Evolutionary conservation across 1,139 yeast genomes (phyloP).

Genomic region (Scheffersomyces segobiensis): DNA sequence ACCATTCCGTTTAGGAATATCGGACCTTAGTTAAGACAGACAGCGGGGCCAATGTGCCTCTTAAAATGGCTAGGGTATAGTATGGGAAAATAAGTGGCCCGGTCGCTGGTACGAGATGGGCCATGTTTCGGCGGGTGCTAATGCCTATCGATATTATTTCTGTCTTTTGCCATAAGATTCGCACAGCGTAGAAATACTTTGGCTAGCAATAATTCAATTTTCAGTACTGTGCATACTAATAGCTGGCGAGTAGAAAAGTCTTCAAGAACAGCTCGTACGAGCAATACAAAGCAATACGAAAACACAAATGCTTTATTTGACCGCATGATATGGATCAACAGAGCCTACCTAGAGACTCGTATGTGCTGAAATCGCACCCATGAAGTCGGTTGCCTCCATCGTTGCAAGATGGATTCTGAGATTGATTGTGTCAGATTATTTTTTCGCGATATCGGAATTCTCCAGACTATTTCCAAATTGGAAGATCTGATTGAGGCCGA

Average conservation of each 20-base stretch:
- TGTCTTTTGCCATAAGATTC: not conserved
- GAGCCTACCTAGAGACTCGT: not conserved
- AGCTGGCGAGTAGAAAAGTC: not conserved
- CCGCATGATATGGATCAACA: not conserved
- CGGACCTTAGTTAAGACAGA: not conserved
- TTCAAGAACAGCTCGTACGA: not conserved
- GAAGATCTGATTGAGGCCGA: not conserved
- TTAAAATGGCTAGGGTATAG: not conserved
- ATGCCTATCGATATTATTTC: not conserved
- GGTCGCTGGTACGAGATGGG: not conserved
- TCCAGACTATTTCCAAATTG: constrained; percentile 1
- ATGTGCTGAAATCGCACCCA: not conserved
- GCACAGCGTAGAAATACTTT: not conserved
- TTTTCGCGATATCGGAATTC: constrained; percentile 6
- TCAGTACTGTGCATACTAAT: not conserved
- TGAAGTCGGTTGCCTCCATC: not conserved
- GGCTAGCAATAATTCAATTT: too few species aligned
- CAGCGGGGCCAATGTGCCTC: not conserved
- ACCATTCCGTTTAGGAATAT: not conserved
- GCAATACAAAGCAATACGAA: not conserved
- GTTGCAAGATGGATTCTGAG: not conserved
- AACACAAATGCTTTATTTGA: not conserved
- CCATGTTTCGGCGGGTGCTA: not conserved
- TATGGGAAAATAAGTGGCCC: not conserved
- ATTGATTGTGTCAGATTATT: not conserved